A percentile compares a stretch with the other conserved stretches of the same genome.
phyloP scores from a whole-genome alignment of 75 land plant genomes.

The Selaginella tamariscina region DNA sequence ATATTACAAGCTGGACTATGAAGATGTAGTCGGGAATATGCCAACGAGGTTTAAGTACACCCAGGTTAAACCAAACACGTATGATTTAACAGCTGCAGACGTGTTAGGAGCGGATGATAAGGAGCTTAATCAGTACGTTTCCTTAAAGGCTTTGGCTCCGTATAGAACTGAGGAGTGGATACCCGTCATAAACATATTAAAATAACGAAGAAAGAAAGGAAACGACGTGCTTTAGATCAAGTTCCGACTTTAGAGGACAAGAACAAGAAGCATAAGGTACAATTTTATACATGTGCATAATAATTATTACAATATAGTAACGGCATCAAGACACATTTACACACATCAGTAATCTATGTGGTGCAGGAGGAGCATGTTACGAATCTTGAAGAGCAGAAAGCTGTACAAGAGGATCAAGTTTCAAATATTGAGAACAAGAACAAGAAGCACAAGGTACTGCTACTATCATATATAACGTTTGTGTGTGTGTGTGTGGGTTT shows the following conservation, averaged over 20 bases:
- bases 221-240: conserved; percentile 21
- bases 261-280: too few species aligned
- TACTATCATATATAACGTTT: too few species aligned
- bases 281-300: too few species aligned
- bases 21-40: conserved; percentile 79
- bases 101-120: conserved; percentile 60
- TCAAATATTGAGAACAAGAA: not conserved
- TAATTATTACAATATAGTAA: not conserved
- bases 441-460: too few species aligned
- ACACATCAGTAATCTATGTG: too few species aligned
- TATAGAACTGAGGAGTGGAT: conserved; percentile 73
- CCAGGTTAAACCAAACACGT: conserved; percentile 46
- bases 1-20: conserved; percentile 84
- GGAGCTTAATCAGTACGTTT: conserved; percentile 89
- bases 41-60: conserved; percentile 82
- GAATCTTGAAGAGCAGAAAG: too few species aligned
- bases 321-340: too few species aligned
- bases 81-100: conserved; percentile 54
- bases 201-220: conserved; percentile 36
- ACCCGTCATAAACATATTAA: conserved; percentile 29
- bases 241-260: not conserved
- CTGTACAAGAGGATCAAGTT: conserved; percentile 6
- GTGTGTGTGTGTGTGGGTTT: too few species aligned
- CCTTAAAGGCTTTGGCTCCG: conserved; percentile 80
- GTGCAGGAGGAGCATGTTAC: too few species aligned